phyloP scores from a whole-genome alignment of 139 green algal genomes.

The Dunaliella primolecta region DNA sequence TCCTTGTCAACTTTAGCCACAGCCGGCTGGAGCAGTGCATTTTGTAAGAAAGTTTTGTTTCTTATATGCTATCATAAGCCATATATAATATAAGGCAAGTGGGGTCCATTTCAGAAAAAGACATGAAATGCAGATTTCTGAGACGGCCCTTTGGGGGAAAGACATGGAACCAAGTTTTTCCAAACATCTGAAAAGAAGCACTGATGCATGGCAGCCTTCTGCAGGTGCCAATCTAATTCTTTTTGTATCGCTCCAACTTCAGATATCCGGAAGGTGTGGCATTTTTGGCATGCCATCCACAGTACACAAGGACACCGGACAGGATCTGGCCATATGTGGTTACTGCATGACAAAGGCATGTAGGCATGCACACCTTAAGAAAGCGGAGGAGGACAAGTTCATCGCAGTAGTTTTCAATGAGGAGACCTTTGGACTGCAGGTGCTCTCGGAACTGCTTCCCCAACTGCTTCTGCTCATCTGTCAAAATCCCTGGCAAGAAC shows the following conservation, averaged over 20 bases:
- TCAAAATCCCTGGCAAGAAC: conserved; percentile 7
- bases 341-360: background rate
- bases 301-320: background rate
- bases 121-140: too few species aligned
- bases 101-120: too few species aligned
- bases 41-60: too few species aligned
- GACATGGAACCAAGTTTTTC: too few species aligned
- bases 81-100: too few species aligned
- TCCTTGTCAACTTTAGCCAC: too few species aligned
- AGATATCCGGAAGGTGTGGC: background rate
- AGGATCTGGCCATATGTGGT: background rate
- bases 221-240: background rate
- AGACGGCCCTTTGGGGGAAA: too few species aligned
- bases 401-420: conserved; percentile 4
- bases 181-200: background rate
- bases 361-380: conserved; percentile 6
- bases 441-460: background rate
- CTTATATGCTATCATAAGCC: too few species aligned
- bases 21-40: too few species aligned
- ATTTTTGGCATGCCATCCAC: background rate
- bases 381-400: conserved; percentile 9
- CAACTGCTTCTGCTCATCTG: background rate
- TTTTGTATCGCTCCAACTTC: background rate
- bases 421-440: background rate
- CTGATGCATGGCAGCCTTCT: background rate